Percentiles rank a stretch among this genome's conserved stretches.
These are phyloP conservation scores for Peniophora sp. DNA, from an alignment of 1,284 basidiomycete species.

Conservation along the genomic window DNA sequence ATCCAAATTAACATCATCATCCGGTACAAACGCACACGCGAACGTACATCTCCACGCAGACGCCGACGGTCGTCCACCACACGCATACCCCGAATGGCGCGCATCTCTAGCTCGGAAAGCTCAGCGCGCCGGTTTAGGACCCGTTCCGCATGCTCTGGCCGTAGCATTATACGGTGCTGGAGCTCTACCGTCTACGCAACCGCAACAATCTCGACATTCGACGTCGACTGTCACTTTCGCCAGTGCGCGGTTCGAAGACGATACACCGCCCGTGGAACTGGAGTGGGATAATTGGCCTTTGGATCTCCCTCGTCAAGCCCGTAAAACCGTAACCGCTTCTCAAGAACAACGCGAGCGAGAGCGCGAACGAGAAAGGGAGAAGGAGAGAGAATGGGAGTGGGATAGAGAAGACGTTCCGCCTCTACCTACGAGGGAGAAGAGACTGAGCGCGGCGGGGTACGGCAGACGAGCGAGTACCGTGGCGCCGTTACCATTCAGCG, in stretches of 20 bases:
- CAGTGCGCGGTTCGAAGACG: slow-evolving; percentile 12
- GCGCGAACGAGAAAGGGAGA: not conserved
- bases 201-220: slow-evolving; percentile 2
- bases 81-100: slow-evolving; percentile 62
- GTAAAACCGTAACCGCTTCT: slow-evolving; percentile 3
- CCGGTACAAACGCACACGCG: slow-evolving; percentile 13
- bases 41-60: slow-evolving; percentile 8
- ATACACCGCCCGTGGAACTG: slow-evolving; percentile 25
- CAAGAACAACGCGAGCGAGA: slow-evolving; percentile 3
- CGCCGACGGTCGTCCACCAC: slow-evolving; percentile 4
- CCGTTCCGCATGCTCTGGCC: slow-evolving; percentile 42
- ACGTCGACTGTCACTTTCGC: slow-evolving; percentile 8
- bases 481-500: no score
- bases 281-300: slow-evolving; percentile 55
- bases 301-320: slow-evolving; percentile 37
- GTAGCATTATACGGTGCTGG: slow-evolving; percentile 26
- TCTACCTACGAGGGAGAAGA: not conserved
- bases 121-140: slow-evolving; percentile 46
- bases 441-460: not conserved
- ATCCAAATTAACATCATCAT: slow-evolving; percentile 15
- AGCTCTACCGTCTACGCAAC: slow-evolving; percentile 7
- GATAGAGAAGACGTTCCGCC: not conserved
- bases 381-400: no score
- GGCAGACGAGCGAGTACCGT: no score
- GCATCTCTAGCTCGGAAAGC: slow-evolving; percentile 38